phyloP scores from a whole-genome alignment of 176 grass and related monocot species.

The Avena eriantha region DNA sequence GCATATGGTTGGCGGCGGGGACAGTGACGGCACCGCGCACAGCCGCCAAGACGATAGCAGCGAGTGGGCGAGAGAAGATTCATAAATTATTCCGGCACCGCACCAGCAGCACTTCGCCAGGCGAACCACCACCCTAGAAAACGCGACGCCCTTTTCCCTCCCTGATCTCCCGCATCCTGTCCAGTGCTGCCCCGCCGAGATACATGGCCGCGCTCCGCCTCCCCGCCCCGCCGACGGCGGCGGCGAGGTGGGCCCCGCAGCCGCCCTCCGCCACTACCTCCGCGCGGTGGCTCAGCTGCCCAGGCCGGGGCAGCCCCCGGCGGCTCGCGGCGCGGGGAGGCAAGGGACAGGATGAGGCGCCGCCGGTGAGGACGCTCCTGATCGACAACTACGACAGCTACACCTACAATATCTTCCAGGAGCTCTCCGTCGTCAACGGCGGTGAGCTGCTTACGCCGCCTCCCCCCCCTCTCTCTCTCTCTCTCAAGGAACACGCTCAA shows the following conservation, averaged over 20 bases:
- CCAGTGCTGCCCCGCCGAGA: background rate
- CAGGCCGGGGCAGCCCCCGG: background rate
- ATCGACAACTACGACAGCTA: conserved; percentile 99
- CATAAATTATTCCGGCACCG: conserved; percentile 1
- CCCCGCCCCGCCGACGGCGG: conserved; percentile 37
- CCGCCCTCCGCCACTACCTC: background rate
- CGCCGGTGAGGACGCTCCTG: conserved; percentile 77
- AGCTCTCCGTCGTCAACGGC: conserved; percentile 89
- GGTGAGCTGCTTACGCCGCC: conserved; percentile 45
- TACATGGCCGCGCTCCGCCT: conserved; percentile 54
- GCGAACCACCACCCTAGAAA: conserved; percentile 46
- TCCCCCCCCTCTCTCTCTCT: background rate
- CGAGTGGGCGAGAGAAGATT: conserved; percentile 25
- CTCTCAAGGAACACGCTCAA: background rate
- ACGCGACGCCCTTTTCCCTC: conserved; percentile 11
- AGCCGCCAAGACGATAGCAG: conserved; percentile 30
- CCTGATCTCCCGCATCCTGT: background rate
- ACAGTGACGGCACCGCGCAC: conserved; percentile 46
- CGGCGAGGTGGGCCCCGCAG: conserved; percentile 19
- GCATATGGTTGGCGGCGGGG: background rate
- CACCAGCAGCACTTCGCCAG: conserved; percentile 8
- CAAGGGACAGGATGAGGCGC: conserved; percentile 29
- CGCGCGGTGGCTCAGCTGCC: background rate
- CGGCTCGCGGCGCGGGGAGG: conserved; percentile 17
- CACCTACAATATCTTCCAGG: conserved; percentile 97